Evolutionary conservation across 805 yeast species (phyloP).

Genomic region (Ogataea salicorniae): DNA sequence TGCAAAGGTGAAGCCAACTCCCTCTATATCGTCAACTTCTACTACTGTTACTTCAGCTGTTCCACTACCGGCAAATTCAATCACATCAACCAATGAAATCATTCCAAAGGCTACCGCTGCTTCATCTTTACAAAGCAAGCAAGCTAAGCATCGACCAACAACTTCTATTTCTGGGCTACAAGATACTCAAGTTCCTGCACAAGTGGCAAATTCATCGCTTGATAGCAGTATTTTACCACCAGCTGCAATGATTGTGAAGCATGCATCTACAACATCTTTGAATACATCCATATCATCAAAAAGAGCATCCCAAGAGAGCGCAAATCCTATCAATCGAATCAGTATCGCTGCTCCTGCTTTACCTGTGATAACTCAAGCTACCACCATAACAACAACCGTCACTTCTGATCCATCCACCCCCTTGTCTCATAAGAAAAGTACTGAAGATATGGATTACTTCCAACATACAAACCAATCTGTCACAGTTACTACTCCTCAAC

Average conservation of each 20-base stretch:
- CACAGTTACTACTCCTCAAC: slow-evolving; percentile 6
- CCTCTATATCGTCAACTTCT: background rate
- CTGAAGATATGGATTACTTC: slow-evolving; percentile 12
- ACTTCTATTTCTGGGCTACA: no score
- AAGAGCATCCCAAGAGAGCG: slow-evolving; percentile 13
- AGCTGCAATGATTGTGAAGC: background rate
- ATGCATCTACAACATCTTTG: slow-evolving; percentile 13
- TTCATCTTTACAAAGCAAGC: no score
- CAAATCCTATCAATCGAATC: slow-evolving; percentile 26
- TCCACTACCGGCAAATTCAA: no score
- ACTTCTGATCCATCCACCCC: slow-evolving; percentile 22
- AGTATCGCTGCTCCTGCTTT: slow-evolving; percentile 31
- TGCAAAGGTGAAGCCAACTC: background rate
- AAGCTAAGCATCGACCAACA: no score
- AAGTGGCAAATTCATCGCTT: no score
- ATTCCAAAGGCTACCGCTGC: no score
- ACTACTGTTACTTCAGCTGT: background rate
- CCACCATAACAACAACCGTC: slow-evolving; percentile 28
- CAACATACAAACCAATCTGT: slow-evolving; percentile 4
- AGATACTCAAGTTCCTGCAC: no score
- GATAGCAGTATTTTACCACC: slow-evolving; percentile 1
- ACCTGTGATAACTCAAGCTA: slow-evolving; percentile 33
- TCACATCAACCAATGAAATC: no score
- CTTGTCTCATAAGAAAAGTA: slow-evolving; percentile 7
- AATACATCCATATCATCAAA: slow-evolving; percentile 17